phyloP scores from a whole-genome alignment of 495 filamentous ascomycete species.

The Talaromyces liani region DNA sequence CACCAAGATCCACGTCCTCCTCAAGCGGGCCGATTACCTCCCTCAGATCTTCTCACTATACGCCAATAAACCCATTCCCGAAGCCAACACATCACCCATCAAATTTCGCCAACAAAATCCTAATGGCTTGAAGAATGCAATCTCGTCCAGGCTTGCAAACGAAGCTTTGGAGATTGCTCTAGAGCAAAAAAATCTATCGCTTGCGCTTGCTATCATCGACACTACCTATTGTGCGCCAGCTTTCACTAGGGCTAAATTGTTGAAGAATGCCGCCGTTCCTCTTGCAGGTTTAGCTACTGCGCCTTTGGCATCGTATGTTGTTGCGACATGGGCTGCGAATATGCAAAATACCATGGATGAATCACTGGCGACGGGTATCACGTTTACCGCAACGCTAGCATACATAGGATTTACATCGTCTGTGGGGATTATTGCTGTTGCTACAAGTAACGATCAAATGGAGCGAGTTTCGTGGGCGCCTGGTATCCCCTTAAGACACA shows the following conservation, averaged over 20 bases:
- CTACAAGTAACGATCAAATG: constrained; percentile 90
- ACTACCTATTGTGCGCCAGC: constrained; percentile 67
- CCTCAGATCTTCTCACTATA: constrained; percentile 76
- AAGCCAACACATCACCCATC: constrained; percentile 48
- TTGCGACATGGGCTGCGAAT: constrained; percentile 46
- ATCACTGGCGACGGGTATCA: constrained; percentile 61
- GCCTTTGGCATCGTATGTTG: constrained; percentile 61
- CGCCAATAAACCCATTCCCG: constrained; percentile 71
- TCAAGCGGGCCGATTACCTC: constrained; percentile 63
- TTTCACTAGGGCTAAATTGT: constrained; percentile 58
- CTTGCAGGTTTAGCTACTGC: constrained; percentile 46
- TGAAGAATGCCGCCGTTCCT: constrained; percentile 43
- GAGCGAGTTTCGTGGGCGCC: constrained; percentile 79
- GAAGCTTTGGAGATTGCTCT: constrained; percentile 71
- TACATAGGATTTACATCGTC: constrained; percentile 73
- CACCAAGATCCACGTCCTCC: constrained; percentile 60
- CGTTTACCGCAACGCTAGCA: constrained; percentile 70
- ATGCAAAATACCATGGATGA: constrained; percentile 70
- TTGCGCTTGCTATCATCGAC: constrained; percentile 74
- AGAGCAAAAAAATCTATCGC: constrained; percentile 61
- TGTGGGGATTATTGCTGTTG: constrained; percentile 74
- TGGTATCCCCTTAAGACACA: constrained; percentile 69
- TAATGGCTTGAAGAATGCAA: constrained; percentile 57
- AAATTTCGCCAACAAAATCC: constrained; percentile 58
- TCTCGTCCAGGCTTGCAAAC: constrained; percentile 58